Evolutionary conservation across 2,329 filamentous ascomycete species (phyloP), one percentile per base, ranked within the genome.

Genomic region (Aspergillus quadrilineatus): DNA sequence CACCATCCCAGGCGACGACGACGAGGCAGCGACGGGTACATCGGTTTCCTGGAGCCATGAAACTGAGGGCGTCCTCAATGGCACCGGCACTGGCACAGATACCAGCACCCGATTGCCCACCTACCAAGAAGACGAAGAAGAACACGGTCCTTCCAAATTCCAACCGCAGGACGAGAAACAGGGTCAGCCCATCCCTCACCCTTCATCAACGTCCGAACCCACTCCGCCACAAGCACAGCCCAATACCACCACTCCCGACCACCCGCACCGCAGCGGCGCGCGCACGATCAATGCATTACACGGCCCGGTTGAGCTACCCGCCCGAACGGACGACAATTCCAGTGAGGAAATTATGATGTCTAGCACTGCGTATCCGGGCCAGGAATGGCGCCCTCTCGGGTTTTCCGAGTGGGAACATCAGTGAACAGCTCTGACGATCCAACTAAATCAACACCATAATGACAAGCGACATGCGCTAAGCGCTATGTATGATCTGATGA

Each of bases 311-410:
- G 67, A 75, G 56, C 62, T 77, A 6, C 67, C 74, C 5, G 60
- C 70, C 46, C 54, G 43, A 29, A 61, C 67, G 6, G 62, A 65
- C 41, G 68, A 77, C 50, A 69, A 75, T 55, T 72, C 70, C 10
- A 75, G 74, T 29, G 78, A 80, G 47, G 75, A 79, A 53, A 73
- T 79, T 32, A 58, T 75, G 26, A 80, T 80, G 77, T 77, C 75
- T 5, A 74, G 75, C n/a, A 79, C 78, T 1, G 69, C 76, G 15
- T 80, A 79, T 63, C 78, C 78, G 1, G 78, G 77, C 8, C 77
- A 79, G 67, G 75, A 79, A 63, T 79, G 77, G 77, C 69, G 65
- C 55, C 76, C 76, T 12, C 56, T 63, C 26, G 63, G 62, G n/a
- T 60, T 60, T 15, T 56, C 55, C 3, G 59, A 56, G 46, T 63